A percentile compares a stretch with the other conserved stretches of the same genome.
Conservation (phyloP, 1,284 basidiomycete species). For the Anthracocystis panici-leucophaei region DNA sequence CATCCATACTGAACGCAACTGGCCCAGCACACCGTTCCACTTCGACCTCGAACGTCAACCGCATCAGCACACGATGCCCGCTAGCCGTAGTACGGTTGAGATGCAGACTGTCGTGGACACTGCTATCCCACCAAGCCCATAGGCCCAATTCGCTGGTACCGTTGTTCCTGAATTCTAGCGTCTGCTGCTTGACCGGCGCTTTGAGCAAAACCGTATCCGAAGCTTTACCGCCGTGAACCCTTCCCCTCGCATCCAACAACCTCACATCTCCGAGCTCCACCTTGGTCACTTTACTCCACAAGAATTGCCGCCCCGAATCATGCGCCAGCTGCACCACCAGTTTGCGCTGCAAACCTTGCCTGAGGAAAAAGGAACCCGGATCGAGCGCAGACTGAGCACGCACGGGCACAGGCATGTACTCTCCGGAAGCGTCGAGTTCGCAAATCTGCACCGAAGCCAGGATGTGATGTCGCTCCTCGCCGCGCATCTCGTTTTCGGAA, state of each 20-base stretch:
- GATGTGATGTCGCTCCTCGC: conserved; percentile 87
- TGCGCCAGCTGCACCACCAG: conserved; percentile 82
- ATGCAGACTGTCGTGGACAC: conserved; percentile 85
- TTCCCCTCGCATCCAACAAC: conserved; percentile 84
- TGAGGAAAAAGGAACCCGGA: conserved; percentile 86
- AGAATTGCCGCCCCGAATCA: conserved; percentile 87
- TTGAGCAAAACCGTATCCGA: conserved; percentile 51
- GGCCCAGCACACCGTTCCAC: conserved; percentile 87
- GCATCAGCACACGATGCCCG: conserved; percentile 83
- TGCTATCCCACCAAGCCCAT: conserved; percentile 86
- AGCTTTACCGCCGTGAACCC: conserved; percentile 79
- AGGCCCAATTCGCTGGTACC: conserved; percentile 52
- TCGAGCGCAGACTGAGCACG: conserved; percentile 82
- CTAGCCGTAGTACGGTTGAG: conserved; percentile 85
- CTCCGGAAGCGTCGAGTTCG: conserved; percentile 85
- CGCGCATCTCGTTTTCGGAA: conserved; percentile 92
- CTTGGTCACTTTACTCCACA: conserved; percentile 83
- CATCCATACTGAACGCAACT: conserved; percentile 85
- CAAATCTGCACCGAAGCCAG: conserved; percentile 86
- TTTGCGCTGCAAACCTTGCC: conserved; percentile 91
- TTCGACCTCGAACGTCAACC: conserved; percentile 81
- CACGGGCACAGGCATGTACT: conserved; percentile 86
- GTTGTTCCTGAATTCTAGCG: conserved; percentile 50
- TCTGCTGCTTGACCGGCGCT: conserved; percentile 55
- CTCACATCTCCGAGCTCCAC: conserved; percentile 85